These are phyloP conservation scores for Fusarium luffae DNA, from an alignment of 2,329 filamentous ascomycete genomes.

Conservation along the genomic window DNA sequence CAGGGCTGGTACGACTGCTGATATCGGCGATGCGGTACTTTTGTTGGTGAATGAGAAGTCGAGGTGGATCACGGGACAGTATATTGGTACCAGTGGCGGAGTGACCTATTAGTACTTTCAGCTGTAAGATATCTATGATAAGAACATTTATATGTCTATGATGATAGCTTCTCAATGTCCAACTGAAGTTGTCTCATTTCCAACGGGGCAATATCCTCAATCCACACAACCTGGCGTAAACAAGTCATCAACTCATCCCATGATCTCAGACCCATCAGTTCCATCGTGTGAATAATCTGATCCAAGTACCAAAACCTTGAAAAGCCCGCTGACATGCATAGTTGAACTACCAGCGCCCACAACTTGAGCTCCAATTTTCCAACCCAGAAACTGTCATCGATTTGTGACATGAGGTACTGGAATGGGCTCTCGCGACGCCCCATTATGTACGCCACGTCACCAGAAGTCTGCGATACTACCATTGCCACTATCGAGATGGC, in stretches of 20 bases:
- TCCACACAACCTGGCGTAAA: conserved; percentile 19
- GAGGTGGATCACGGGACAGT: conserved; percentile 32
- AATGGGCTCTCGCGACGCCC: not conserved
- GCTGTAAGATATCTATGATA: not conserved
- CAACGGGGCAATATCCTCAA: conserved; percentile 8
- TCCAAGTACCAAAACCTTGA: conserved; percentile 18
- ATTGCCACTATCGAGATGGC: conserved; percentile 10
- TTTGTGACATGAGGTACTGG: not conserved
- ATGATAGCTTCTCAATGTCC: conserved; percentile 5
- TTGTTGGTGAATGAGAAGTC: conserved; percentile 26
- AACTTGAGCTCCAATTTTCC: conserved; percentile 12
- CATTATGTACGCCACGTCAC: conserved; percentile 15
- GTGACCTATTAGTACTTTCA: not conserved
- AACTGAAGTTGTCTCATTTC: conserved; percentile 24
- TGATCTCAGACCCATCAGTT: not conserved
- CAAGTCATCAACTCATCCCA: conserved; percentile 18
- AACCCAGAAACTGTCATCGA: not conserved
- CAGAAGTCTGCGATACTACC: conserved; percentile 28
- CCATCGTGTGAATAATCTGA: conserved; percentile 7
- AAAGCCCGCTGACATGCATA: conserved; percentile 3
- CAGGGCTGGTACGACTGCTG: conserved; percentile 51
- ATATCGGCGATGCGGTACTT: conserved; percentile 54
- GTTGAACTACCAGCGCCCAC: conserved; percentile 30
- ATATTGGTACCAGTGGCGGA: conserved; percentile 13
- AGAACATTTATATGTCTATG: not conserved